Conservation (phyloP, 2,329 filamentous ascomycete genomes). For the Sporothrix mexicana region DNA sequence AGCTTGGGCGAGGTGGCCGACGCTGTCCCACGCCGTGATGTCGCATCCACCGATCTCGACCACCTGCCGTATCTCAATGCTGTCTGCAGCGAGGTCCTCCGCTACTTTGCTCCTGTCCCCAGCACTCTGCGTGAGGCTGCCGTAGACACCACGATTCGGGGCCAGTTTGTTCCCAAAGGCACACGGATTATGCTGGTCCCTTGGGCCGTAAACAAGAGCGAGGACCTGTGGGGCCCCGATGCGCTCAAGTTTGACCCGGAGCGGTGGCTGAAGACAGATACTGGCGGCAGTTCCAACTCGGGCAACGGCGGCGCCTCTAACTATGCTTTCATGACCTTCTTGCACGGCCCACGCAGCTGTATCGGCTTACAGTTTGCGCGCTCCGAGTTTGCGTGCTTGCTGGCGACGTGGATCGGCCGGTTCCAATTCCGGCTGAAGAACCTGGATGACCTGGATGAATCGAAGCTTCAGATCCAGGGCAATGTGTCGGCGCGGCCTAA, state of each 20-base stretch:
- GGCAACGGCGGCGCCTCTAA: conserved; percentile 75
- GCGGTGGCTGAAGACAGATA: conserved; percentile 65
- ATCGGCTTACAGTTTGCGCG: conserved; percentile 83
- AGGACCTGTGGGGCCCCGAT: conserved; percentile 75
- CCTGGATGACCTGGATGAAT: conserved; percentile 68
- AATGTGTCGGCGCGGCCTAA: conserved; percentile 75
- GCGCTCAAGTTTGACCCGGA: conserved; percentile 79
- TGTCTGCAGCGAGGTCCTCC: conserved; percentile 77
- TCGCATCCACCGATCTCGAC: conserved; percentile 65
- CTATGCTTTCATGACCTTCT: conserved; percentile 79
- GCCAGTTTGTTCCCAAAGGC: conserved; percentile 70
- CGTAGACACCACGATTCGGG: conserved; percentile 68
- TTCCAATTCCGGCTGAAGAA: conserved; percentile 69
- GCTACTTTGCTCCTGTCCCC: conserved; percentile 74
- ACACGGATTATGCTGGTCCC: conserved; percentile 70
- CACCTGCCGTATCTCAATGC: conserved; percentile 79
- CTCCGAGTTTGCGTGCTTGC: conserved; percentile 81
- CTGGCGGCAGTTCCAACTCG: conserved; percentile 40
- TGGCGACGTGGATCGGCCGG: conserved; percentile 76
- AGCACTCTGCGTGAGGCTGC: conserved; percentile 70
- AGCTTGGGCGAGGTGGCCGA: neutral
- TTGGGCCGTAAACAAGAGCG: conserved; percentile 72
- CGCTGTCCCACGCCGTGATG: conserved; percentile 28
- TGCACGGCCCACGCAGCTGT: conserved; percentile 85
- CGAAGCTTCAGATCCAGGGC: conserved; percentile 69